phyloP scores from a whole-genome alignment of 305 asterid species.

The Fraxinus sp. region DNA sequence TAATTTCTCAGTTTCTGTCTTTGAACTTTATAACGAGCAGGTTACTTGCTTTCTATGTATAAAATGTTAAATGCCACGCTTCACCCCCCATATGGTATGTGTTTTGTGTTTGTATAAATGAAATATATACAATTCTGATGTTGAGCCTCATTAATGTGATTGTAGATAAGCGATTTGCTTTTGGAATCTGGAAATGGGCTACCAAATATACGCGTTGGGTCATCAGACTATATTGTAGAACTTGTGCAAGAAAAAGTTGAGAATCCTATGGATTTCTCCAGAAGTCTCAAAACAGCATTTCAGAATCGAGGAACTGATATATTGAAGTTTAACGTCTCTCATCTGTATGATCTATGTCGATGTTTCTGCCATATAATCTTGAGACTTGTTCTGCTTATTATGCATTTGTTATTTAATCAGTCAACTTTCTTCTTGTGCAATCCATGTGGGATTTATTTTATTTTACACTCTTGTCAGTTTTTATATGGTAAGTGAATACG shows the following conservation, averaged over 20 bases:
- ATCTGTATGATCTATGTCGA: conserved; percentile 68
- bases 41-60: conserved; percentile 37
- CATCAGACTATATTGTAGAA: conserved; percentile 58
- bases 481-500: neutral
- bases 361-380: conserved; percentile 19
- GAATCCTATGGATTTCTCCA: conserved; percentile 86
- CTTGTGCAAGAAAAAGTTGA: conserved; percentile 84
- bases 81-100: conserved; percentile 14
- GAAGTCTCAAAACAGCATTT: conserved; percentile 77
- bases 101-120: conserved; percentile 16
- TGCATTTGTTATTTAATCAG: conserved; percentile 13
- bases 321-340: conserved; percentile 68
- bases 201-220: conserved; percentile 61
- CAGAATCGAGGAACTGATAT: conserved; percentile 71
- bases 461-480: neutral
- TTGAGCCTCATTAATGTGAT: conserved; percentile 31
- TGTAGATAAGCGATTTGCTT: conserved; percentile 86
- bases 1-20: conserved; percentile 76
- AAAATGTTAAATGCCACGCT: conserved; percentile 2
- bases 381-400: conserved; percentile 22
- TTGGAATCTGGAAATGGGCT: conserved; percentile 58
- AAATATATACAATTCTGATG: conserved; percentile 28
- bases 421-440: neutral
- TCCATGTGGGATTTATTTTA: neutral
- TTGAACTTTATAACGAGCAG: conserved; percentile 94